Evolutionary conservation across 371 early-diverging fungal species (phyloP), one percentile per base, ranked within the genome.

Genomic region (Zopfochytrium polystomum): DNA sequence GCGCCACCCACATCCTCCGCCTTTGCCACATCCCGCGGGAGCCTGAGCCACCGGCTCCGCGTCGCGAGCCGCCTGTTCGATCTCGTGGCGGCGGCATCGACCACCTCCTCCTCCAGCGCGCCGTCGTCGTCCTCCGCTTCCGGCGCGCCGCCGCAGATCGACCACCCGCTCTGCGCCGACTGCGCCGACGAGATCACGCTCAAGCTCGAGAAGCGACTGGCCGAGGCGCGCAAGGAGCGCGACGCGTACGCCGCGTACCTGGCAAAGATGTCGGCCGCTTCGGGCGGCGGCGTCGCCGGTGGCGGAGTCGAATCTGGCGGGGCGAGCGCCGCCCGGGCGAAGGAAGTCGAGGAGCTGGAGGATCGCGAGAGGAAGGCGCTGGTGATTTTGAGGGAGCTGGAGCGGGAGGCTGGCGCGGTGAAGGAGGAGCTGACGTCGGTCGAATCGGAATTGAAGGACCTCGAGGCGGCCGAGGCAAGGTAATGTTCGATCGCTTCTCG

Each of bases 161-260:
- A 88, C 60, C 93, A 93, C 59, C 92, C 93, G 11, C 79, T 93
- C 70, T 95, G 96, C 68, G 85, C 87, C 55, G 91, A 90, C 49
- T 95, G 96, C 60, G 87, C 90, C 0, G 92, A 92, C 53, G 80
- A 87, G 67, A 62, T 92, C 49, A 53, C 85, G 35, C 83, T 87
- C 34, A 73, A 74, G 27, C 71, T 95, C 54, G 85, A 87, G 52
- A 83, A 83, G 52, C 82, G 87, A 46, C 65, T 90, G 38, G 68
- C 74, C 0, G 91, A 91, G 60, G 84, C 84, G 2, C 73, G 82
- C 9, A 72, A 74, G 38, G 91, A 92, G 68, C 72, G 86, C 25
- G 88, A 89, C 62, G 83, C 85, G 22, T 91, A 91, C 57, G 85
- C 85, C 42, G 85, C 83, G 22, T 86, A 86, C 60, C 66, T 90